These are phyloP conservation scores for Cladosporium sphaerospermum DNA, from an alignment of 2,329 filamentous ascomycete genomes.

Conservation along the genomic window DNA sequence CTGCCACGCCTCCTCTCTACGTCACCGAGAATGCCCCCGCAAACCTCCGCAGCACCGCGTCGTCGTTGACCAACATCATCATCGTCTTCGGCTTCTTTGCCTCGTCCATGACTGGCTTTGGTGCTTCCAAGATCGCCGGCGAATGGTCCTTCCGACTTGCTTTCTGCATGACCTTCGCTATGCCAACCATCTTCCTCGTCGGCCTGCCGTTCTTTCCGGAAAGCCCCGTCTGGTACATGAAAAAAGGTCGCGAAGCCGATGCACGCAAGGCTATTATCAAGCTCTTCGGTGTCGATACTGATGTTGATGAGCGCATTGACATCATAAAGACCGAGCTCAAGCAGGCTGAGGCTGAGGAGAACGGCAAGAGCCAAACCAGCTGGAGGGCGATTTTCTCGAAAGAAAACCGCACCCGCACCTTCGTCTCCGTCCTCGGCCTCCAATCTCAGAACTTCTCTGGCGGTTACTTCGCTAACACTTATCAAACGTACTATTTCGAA, in stretches of 20 bases:
- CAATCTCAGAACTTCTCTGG: constrained; percentile 22
- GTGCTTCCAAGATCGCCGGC: constrained; percentile 21
- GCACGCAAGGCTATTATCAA: constrained; percentile 45
- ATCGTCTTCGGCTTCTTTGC: constrained; percentile 24
- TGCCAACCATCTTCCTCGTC: constrained; percentile 19
- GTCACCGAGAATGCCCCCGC: constrained; percentile 24
- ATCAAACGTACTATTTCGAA: constrained; percentile 22
- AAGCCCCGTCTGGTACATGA: constrained; percentile 80
- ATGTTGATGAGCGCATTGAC: constrained; percentile 17
- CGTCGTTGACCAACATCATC: constrained; percentile 23
- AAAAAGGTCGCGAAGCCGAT: constrained; percentile 53
- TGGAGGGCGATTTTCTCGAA: constrained; percentile 23
- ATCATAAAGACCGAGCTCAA: constrained; percentile 20
- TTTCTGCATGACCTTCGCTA: constrained; percentile 22
- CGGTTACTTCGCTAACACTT: constrained; percentile 19
- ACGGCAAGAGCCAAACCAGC: constrained; percentile 22
- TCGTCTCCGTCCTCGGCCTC: constrained; percentile 22
- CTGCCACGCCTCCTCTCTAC: constrained; percentile 21
- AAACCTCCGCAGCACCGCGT: constrained; percentile 20
- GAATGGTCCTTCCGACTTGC: constrained; percentile 22
- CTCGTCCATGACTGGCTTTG: constrained; percentile 22
- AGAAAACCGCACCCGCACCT: constrained; percentile 21
- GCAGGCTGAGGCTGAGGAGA: constrained; percentile 17
- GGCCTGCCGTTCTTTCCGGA: constrained; percentile 59
- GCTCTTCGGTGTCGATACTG: constrained; percentile 18